A percentile compares a stretch with the other conserved stretches of the same genome.
Evolutionary conservation across 306 rosid genomes (phyloP).

Genomic region (Vachellia collinsii): DNA sequence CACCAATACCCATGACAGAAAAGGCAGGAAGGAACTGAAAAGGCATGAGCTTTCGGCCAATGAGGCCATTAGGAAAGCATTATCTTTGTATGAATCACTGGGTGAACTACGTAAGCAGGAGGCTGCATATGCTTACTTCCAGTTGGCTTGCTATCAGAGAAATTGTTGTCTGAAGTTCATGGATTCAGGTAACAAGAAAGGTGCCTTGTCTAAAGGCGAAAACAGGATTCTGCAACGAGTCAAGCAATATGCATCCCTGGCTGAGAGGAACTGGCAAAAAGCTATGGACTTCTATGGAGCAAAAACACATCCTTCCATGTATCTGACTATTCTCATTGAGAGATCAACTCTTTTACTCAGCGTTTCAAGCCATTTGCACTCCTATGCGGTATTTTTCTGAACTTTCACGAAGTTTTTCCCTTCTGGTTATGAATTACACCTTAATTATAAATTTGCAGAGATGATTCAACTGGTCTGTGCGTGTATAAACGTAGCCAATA

Average conservation of each 20-base stretch:
- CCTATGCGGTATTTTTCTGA: slow-evolving; percentile 63
- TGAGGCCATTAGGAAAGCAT: slow-evolving; percentile 90
- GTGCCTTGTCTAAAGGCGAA: slow-evolving; percentile 57
- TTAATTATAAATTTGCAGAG: background rate
- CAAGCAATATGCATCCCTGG: slow-evolving; percentile 88
- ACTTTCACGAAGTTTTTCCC: slow-evolving; percentile 32
- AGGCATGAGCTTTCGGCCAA: slow-evolving; percentile 93
- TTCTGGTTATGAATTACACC: slow-evolving; percentile 9
- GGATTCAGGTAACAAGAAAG: slow-evolving; percentile 65
- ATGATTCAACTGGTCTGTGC: slow-evolving; percentile 3
- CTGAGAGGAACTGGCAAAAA: slow-evolving; percentile 92
- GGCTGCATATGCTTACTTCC: slow-evolving; percentile 90
- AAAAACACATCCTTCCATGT: slow-evolving; percentile 76
- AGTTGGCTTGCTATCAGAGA: slow-evolving; percentile 86
- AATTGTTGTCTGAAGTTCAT: slow-evolving; percentile 84
- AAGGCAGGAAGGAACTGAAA: slow-evolving; percentile 53
- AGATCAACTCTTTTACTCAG: slow-evolving; percentile 70
- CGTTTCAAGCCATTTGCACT: slow-evolving; percentile 68
- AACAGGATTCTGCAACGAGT: slow-evolving; percentile 64
- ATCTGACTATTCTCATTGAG: slow-evolving; percentile 75
- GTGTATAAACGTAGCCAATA: background rate
- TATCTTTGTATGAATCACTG: slow-evolving; percentile 76
- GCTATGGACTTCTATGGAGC: slow-evolving; percentile 86
- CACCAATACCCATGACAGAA: slow-evolving; percentile 47
- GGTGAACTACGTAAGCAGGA: slow-evolving; percentile 94